Evolutionary conservation across 805 yeast species (phyloP).

Genomic region (Starmerella riodocensis): DNA sequence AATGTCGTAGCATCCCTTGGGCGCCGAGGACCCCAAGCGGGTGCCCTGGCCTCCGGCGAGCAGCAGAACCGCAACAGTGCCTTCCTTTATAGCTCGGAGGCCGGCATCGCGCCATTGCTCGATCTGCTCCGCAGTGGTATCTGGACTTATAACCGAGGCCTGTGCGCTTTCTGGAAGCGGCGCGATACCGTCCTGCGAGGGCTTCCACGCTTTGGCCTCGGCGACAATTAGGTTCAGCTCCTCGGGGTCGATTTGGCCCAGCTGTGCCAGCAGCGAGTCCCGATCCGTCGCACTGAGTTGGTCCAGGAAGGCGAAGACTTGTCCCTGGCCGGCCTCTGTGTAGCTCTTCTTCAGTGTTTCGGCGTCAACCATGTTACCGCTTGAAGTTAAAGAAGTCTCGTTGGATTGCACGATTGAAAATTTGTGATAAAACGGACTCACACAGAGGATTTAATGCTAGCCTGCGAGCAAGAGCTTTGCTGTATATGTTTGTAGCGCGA

Average conservation of each 20-base stretch:
- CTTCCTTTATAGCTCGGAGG: constrained; percentile 47
- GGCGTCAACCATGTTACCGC: constrained; percentile 5
- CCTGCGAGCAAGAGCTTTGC: too few relatives aligned
- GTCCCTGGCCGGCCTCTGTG: constrained; percentile 30
- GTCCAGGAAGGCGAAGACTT: constrained; percentile 31
- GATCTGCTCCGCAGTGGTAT: constrained; percentile 22
- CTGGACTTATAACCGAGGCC: constrained; percentile 22
- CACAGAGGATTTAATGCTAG: too few relatives aligned
- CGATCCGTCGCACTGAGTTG: constrained; percentile 23
- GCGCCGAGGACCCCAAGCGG: constrained; percentile 74
- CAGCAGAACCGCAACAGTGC: constrained; percentile 74
- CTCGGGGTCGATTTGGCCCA: constrained; percentile 28
- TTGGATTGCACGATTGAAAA: too few relatives aligned
- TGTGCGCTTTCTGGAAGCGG: constrained; percentile 25
- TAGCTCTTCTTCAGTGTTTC: constrained; percentile 18
- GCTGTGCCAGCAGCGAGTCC: constrained; percentile 25
- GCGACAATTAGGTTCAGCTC: constrained; percentile 25
- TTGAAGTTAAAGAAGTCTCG: too few relatives aligned
- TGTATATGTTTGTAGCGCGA: too few relatives aligned
- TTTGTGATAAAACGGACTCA: too few relatives aligned
- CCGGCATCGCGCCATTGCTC: constrained; percentile 42
- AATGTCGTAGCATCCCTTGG: constrained; percentile 89
- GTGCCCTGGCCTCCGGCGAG: constrained; percentile 99
- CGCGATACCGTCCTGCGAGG: constrained; percentile 17
- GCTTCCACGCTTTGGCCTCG: constrained; percentile 12